These are phyloP conservation scores for Talinum fruticosum DNA, from an alignment of 148 eudicot genomes.

Conservation along the genomic window DNA sequence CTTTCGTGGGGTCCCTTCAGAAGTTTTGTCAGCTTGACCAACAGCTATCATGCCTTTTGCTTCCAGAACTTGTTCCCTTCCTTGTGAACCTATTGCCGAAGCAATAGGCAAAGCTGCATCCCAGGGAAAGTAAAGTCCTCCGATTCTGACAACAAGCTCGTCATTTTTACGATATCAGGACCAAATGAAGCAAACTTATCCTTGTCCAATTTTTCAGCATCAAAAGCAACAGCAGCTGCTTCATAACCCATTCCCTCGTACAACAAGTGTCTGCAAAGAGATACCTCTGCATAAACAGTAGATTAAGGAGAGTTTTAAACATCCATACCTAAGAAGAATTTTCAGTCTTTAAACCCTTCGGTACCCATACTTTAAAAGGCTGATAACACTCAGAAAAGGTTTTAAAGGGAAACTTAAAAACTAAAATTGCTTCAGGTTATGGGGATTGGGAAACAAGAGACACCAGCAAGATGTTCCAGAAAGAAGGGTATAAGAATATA, in stretches of 20 bases:
- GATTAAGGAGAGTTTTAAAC: background rate
- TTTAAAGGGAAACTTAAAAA: background rate
- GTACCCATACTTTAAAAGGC: background rate
- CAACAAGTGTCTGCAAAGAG: conserved; percentile 43
- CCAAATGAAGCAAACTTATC: conserved; percentile 33
- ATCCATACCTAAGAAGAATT: background rate
- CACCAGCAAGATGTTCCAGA: background rate
- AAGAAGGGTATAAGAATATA: background rate
- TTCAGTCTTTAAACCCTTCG: background rate
- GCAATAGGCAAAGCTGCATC: conserved; percentile 44
- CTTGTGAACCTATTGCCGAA: conserved; percentile 34
- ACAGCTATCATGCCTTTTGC: conserved; percentile 41
- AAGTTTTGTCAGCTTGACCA: conserved; percentile 34
- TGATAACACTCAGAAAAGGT: background rate
- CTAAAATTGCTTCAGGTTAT: background rate
- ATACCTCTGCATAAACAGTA: conserved; percentile 33
- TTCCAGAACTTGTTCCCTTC: conserved; percentile 30
- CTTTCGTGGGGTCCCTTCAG: conserved; percentile 37
- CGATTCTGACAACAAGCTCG: conserved; percentile 42
- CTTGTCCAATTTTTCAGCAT: conserved; percentile 34
- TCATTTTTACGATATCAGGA: conserved; percentile 31
- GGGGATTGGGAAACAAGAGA: background rate
- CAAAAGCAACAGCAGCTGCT: conserved; percentile 45
- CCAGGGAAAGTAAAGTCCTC: conserved; percentile 51
- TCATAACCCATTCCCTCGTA: conserved; percentile 50